phyloP scores from a whole-genome alignment of 306 rosid species.

The Dicorynia guianensis region DNA sequence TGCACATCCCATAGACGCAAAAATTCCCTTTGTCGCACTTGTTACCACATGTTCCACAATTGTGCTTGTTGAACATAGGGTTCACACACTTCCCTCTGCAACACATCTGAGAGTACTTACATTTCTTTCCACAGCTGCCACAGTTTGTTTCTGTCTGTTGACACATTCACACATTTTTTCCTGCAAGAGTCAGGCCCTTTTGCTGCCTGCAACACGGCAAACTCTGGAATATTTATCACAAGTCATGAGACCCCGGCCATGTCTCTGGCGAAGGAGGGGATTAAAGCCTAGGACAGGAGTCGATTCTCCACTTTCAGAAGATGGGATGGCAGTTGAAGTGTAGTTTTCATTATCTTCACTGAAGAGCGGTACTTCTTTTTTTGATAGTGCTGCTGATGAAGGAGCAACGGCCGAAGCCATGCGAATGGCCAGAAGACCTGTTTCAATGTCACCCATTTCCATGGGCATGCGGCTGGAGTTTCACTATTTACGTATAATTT shows the following conservation, averaged over 20 bases:
- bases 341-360: not conserved
- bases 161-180: conserved; percentile 61
- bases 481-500: no score
- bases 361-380: conserved; percentile 27
- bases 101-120: conserved; percentile 63
- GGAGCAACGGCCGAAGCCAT: conserved; percentile 42
- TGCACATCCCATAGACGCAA: conserved; percentile 69
- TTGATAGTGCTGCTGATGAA: conserved; percentile 39
- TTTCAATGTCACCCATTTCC: no score
- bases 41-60: conserved; percentile 67
- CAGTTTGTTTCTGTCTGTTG: conserved; percentile 61
- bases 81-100: conserved; percentile 73
- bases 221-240: conserved; percentile 62
- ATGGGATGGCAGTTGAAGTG: conserved; percentile 28
- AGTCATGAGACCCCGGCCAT: conserved; percentile 31
- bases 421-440: conserved; percentile 39
- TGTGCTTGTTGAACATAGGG: conserved; percentile 45
- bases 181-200: conserved; percentile 60
- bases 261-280: conserved; percentile 31
- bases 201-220: conserved; percentile 53
- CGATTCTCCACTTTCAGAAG: conserved; percentile 26
- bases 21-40: conserved; percentile 58
- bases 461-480: no score
- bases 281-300: conserved; percentile 38
- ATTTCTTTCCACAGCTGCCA: conserved; percentile 67